Evolutionary conservation across 371 early-diverging fungal species (phyloP).

Genomic region (Zychaea mexicana): DNA sequence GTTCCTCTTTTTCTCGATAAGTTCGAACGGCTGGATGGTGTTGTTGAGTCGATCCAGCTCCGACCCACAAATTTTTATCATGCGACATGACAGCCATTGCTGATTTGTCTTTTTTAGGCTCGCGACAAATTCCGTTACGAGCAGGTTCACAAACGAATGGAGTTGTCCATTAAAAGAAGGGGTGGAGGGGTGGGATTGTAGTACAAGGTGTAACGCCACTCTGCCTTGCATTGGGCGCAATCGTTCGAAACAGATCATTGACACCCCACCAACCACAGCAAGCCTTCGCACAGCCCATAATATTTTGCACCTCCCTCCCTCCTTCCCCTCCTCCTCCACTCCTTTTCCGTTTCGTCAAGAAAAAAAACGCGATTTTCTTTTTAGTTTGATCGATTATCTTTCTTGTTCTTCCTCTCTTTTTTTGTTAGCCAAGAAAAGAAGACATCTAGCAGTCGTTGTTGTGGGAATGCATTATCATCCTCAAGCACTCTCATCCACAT

Average conservation of each 20-base stretch:
- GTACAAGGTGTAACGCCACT: slow-evolving; percentile 1
- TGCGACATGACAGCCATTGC: slow-evolving; percentile 4
- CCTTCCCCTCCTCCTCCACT: not conserved
- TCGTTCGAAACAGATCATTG: not conserved
- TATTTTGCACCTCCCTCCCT: not conserved
- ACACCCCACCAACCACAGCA: slow-evolving; percentile 2
- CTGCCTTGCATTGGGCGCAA: not conserved
- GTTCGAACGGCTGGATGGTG: not conserved
- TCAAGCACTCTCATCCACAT: not conserved
- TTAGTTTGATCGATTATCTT: not conserved
- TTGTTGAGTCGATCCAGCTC: not conserved
- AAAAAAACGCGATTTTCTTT: not conserved
- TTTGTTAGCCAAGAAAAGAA: not conserved
- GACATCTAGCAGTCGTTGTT: not conserved
- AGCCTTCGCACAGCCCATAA: too few relatives aligned
- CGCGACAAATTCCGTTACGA: not conserved
- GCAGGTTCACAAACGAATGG: too few relatives aligned
- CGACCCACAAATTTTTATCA: slow-evolving; percentile 2
- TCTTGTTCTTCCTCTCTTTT: not conserved
- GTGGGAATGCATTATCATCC: not conserved
- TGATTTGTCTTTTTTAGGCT: not conserved
- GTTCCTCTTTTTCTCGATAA: too few relatives aligned
- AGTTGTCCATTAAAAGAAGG: not conserved
- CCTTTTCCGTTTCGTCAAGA: too few relatives aligned
- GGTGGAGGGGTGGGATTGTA: not conserved